Conservation (phyloP, 2,329 filamentous ascomycete species). For the Cucurbitaria berberidis region DNA sequence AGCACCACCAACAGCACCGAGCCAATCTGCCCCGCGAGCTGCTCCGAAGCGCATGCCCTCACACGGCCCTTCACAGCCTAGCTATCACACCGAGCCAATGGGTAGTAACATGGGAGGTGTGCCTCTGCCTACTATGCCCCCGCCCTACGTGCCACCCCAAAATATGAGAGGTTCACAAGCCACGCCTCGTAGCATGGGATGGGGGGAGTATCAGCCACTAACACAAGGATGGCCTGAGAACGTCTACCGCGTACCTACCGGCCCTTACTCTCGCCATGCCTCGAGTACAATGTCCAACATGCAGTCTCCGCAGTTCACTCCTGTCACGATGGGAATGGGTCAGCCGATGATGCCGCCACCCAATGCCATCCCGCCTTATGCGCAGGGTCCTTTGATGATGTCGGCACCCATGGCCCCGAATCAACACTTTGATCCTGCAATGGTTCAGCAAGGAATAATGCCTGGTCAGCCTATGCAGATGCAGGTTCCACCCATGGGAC, state of each 20-base stretch:
- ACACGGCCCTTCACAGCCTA: slow-evolving; percentile 2
- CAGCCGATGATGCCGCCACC: slow-evolving; percentile 14
- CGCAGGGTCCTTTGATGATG: slow-evolving; percentile 14
- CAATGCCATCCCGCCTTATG: slow-evolving; percentile 18
- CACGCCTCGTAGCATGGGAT: slow-evolving; percentile 14
- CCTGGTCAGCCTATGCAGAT: slow-evolving; percentile 10
- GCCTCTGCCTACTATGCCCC: slow-evolving; percentile 4
- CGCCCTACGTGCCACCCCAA: slow-evolving; percentile 11
- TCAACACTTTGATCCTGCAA: slow-evolving; percentile 16
- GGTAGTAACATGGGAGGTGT: slow-evolving; percentile 1
- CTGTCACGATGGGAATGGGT: slow-evolving; percentile 17
- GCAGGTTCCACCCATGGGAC: slow-evolving; percentile 16
- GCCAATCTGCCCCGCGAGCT: background rate
- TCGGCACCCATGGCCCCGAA: slow-evolving; percentile 13
- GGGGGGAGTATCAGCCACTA: slow-evolving; percentile 13
- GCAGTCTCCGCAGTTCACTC: slow-evolving; percentile 22
- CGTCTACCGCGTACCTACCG: slow-evolving; percentile 17
- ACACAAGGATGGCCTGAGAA: slow-evolving; percentile 28
- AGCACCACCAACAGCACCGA: background rate
- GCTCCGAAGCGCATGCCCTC: background rate
- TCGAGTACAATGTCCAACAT: slow-evolving; percentile 14
- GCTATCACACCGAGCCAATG: slow-evolving; percentile 3
- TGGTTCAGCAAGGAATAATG: slow-evolving; percentile 19
- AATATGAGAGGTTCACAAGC: slow-evolving; percentile 15
- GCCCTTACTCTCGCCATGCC: slow-evolving; percentile 18